Evolutionary conservation across 768 basidiomycete genomes (phyloP).

Genomic region (Tricholomella constricta): DNA sequence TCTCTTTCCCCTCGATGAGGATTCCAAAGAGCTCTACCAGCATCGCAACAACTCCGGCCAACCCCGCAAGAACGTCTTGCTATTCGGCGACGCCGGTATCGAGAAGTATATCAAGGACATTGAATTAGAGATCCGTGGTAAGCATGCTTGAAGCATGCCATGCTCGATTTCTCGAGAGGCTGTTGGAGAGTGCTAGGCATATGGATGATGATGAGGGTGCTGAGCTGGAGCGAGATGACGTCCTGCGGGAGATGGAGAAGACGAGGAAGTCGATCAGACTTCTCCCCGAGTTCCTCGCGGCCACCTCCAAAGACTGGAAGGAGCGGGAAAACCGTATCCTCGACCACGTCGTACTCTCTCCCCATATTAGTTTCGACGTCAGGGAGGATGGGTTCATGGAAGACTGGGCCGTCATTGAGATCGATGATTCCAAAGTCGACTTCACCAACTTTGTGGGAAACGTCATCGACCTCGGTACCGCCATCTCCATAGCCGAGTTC

Average conservation of each 20-base stretch:
- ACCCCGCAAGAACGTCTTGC: slow-evolving; percentile 28
- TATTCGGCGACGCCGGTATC: slow-evolving; percentile 30
- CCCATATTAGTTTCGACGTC: slow-evolving; percentile 4
- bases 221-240: not conserved
- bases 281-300: slow-evolving; percentile 9
- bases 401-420: slow-evolving; percentile 31
- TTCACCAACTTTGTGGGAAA: slow-evolving; percentile 33
- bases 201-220: slow-evolving; percentile 10
- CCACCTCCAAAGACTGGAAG: slow-evolving; percentile 28
- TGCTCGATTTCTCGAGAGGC: slow-evolving; percentile 26
- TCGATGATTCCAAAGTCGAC: slow-evolving; percentile 20
- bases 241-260: slow-evolving; percentile 13
- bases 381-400: slow-evolving; percentile 27
- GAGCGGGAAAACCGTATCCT: slow-evolving; percentile 28
- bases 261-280: slow-evolving; percentile 18
- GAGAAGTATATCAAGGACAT: slow-evolving; percentile 4
- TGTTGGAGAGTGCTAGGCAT: slow-evolving; percentile 17
- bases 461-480: slow-evolving; percentile 32
- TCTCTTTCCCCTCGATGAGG: slow-evolving; percentile 16
- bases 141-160: too few species aligned
- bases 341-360: slow-evolving; percentile 31
- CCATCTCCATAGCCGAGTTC: slow-evolving; percentile 17
- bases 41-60: slow-evolving; percentile 14
- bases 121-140: too few species aligned
- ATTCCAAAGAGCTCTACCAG: slow-evolving; percentile 9